Evolutionary conservation across 1,139 yeast genomes (phyloP), one percentile per base, ranked within the genome.

Genomic region (Hansenula anomala): DNA sequence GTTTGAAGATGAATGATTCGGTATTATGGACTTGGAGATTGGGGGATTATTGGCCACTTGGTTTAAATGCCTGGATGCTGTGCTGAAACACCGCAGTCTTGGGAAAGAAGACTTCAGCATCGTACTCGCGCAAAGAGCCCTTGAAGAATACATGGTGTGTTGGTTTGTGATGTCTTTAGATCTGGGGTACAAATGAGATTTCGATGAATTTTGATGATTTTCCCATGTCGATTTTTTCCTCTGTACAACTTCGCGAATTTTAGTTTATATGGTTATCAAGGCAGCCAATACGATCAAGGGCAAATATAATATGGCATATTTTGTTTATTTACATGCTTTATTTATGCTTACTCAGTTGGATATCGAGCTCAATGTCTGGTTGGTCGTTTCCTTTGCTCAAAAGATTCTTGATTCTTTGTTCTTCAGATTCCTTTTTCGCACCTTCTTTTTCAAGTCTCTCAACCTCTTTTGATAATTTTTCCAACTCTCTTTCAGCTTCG

Each of bases 401-500:
- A 24, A 49, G 8, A 14, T 31, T 31, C 18, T 47, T 38, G 17
- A 48, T 45, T 28, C 44, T 30, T 10, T 45, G 46, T 12, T 36
- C 29, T 20, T 43, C 51, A 30, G 2, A 23, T 31, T 3, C 20
- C 34, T 10, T 19, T 33, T 30, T 18, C 10, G 22, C 28, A 22
- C 14, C 37, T 15, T 44, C 40, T 8, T 32, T 32, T 18, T 26
- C 30, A 9, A 34, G 15, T 8, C 16, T 36, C 30, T 38, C 42
- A 23, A 40, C 28, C 23, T 70, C 75, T 32, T 61, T 54, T 36
- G 67, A 69, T 32, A 77, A 55, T 54, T 76, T 78, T 11, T 60
- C 62, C 49, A 84, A 63, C 54, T 85, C 92, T 34, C 71, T 63
- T 50, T 86, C 92, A 17, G 87, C 80, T 48, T 80, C 85, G 3